A percentile compares a stretch with the other conserved stretches of the same genome.
Conservation (phyloP, 116 monocot species). For the Dioscorea cayenensis region DNA sequence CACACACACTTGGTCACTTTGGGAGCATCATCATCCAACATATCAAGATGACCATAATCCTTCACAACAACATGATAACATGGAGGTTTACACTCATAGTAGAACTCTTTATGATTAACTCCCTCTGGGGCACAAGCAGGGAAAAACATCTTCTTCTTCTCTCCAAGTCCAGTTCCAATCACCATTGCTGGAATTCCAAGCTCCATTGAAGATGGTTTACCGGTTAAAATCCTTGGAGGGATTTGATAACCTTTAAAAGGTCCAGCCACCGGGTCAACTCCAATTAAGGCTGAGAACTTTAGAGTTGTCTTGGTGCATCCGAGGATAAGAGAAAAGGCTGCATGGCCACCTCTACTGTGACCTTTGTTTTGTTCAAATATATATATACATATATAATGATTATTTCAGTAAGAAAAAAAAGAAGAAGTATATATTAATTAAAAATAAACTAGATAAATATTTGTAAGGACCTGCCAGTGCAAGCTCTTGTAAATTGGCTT, state of each 20-base stretch:
- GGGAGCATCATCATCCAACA: constrained; percentile 44
- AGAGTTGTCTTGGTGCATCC: constrained; percentile 14
- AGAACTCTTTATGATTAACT: constrained; percentile 45
- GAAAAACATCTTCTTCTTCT: constrained; percentile 13
- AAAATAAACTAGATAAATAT: too few relatives aligned
- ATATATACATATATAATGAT: too few relatives aligned
- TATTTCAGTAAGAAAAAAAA: too few relatives aligned
- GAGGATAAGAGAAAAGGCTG: constrained; percentile 3
- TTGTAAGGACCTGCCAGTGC: not conserved
- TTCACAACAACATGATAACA: constrained; percentile 35
- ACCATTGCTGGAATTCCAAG: constrained; percentile 31
- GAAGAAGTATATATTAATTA: too few relatives aligned
- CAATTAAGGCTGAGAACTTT: constrained; percentile 37
- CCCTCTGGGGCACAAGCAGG: constrained; percentile 41
- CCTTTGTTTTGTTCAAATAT: not conserved
- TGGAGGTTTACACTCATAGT: constrained; percentile 26
- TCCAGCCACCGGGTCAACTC: constrained; percentile 54
- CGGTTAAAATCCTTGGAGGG: constrained; percentile 36
- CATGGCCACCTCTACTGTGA: constrained; percentile 9
- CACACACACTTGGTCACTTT: constrained; percentile 26
- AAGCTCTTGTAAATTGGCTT: not conserved
- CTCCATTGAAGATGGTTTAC: constrained; percentile 22
- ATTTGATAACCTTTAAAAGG: constrained; percentile 29
- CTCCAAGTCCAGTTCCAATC: constrained; percentile 40
- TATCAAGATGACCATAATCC: constrained; percentile 50